Conservation (phyloP, 106 monocot genomes). For the Acanthochlamys bracteata region DNA sequence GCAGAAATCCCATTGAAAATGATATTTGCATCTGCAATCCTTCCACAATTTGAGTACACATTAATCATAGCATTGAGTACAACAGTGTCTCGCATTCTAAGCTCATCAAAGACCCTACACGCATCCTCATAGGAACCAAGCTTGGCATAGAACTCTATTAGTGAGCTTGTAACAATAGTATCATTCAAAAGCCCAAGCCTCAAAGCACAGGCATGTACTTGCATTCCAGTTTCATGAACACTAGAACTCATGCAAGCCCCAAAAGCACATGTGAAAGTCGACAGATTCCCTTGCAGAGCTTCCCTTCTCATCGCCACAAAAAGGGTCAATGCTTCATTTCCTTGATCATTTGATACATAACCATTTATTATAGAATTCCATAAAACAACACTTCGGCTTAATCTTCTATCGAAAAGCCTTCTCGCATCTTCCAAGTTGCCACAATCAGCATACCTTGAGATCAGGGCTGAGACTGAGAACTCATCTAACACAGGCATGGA, state of each 20-base stretch:
- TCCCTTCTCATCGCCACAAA: slow-evolving; percentile 29
- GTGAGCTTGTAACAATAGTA: slow-evolving; percentile 40
- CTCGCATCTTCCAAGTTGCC: slow-evolving; percentile 40
- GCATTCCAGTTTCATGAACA: slow-evolving; percentile 16
- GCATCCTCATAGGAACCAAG: slow-evolving; percentile 33
- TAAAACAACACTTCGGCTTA: slow-evolving; percentile 23
- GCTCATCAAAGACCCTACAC: slow-evolving; percentile 32
- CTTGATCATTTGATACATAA: slow-evolving; percentile 19
- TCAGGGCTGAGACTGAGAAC: slow-evolving; percentile 52
- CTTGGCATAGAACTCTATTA: slow-evolving; percentile 63
- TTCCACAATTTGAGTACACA: slow-evolving; percentile 45
- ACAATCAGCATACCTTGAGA: slow-evolving; percentile 30
- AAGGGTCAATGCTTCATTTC: slow-evolving; percentile 27
- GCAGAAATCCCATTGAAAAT: slow-evolving; percentile 38
- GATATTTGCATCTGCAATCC: slow-evolving; percentile 36
- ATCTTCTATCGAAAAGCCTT: slow-evolving; percentile 29
- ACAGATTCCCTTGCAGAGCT: slow-evolving; percentile 27
- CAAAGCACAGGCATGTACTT: slow-evolving; percentile 35
- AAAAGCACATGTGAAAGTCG: slow-evolving; percentile 40
- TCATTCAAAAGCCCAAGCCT: slow-evolving; percentile 32
- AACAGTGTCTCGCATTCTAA: slow-evolving; percentile 37
- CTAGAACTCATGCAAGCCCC: slow-evolving; percentile 21
- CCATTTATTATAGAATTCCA: slow-evolving; percentile 69
- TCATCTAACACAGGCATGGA: slow-evolving; percentile 36
- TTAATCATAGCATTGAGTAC: slow-evolving; percentile 68